These are phyloP conservation scores for Mucor indicus DNA, from an alignment of 371 early-diverging fungal genomes.

Conservation along the genomic window DNA sequence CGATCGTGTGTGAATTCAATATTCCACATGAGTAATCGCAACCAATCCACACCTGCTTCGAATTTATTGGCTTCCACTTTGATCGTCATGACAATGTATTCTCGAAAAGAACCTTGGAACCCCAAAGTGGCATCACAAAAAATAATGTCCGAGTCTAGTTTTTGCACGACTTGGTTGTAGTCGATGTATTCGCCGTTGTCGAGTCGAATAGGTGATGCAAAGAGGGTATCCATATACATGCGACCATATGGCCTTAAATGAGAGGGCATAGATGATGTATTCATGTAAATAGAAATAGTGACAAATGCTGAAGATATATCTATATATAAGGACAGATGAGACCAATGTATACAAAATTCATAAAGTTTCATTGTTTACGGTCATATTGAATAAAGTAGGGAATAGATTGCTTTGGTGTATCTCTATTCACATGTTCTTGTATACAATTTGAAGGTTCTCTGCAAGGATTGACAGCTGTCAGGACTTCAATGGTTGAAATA, in stretches of 20 bases:
- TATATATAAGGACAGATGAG: constrained; percentile 3
- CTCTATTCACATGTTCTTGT: constrained; percentile 42
- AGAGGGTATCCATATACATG: constrained; percentile 53
- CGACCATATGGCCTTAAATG: constrained; percentile 43
- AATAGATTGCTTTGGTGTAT: constrained; percentile 12
- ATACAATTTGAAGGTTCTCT: constrained; percentile 26
- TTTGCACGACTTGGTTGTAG: constrained; percentile 42
- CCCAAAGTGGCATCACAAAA: constrained; percentile 38
- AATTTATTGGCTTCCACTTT: constrained; percentile 50
- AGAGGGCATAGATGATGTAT: constrained; percentile 40
- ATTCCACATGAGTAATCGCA: constrained; percentile 43
- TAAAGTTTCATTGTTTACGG: constrained; percentile 27
- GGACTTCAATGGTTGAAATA: constrained; percentile 50
- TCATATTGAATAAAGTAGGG: constrained; percentile 56
- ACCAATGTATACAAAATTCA: neutral
- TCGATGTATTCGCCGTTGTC: neutral
- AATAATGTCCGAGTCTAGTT: constrained; percentile 49
- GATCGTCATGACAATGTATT: constrained; percentile 39
- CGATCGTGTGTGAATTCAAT: constrained; percentile 45
- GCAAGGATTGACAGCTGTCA: constrained; percentile 25
- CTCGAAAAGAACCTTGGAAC: constrained; percentile 32
- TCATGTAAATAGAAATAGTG: constrained; percentile 39
- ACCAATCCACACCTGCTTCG: constrained; percentile 44
- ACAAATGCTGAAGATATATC: constrained; percentile 54
- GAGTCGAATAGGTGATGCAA: constrained; percentile 20